phyloP scores from a whole-genome alignment of 306 rosid species.

The Lagenaria siceraria region DNA sequence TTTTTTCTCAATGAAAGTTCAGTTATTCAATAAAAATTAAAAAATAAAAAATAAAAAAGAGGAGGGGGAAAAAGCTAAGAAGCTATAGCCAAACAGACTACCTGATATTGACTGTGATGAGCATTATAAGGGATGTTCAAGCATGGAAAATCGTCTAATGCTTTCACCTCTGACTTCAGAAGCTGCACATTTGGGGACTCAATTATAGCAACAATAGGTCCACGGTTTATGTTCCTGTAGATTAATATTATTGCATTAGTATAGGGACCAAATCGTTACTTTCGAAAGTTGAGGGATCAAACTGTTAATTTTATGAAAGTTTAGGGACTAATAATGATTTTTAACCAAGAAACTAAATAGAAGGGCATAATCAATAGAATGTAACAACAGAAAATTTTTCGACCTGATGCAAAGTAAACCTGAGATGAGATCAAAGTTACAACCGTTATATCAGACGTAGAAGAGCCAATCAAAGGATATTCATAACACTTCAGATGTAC shows the following conservation, averaged over 20 bases:
- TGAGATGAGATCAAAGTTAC: background rate
- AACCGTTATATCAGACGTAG: background rate
- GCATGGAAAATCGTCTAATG: slow-evolving; percentile 77
- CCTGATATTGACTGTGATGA: slow-evolving; percentile 92
- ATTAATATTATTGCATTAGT: slow-evolving; percentile 9
- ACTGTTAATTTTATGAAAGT: too few species aligned
- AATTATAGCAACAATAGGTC: slow-evolving; percentile 80
- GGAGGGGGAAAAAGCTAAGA: background rate
- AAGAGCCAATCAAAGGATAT: background rate
- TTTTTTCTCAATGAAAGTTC: background rate
- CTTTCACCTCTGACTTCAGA: slow-evolving; percentile 51
- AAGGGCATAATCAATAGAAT: background rate
- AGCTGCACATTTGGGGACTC: slow-evolving; percentile 70
- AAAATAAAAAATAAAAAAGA: too few species aligned
- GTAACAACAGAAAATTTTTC: background rate
- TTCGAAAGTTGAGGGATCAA: too few species aligned
- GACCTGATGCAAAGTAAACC: background rate
- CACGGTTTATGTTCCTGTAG: slow-evolving; percentile 52
- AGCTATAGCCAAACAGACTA: slow-evolving; percentile 11
- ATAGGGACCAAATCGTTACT: too few species aligned
- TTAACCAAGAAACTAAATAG: background rate
- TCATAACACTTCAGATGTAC: background rate
- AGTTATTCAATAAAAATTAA: too few species aligned
- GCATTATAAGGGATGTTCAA: slow-evolving; percentile 77
- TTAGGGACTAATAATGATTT: too few species aligned